Evolutionary conservation across 306 rosid genomes (phyloP).

Genomic region (Cercis canadensis): DNA sequence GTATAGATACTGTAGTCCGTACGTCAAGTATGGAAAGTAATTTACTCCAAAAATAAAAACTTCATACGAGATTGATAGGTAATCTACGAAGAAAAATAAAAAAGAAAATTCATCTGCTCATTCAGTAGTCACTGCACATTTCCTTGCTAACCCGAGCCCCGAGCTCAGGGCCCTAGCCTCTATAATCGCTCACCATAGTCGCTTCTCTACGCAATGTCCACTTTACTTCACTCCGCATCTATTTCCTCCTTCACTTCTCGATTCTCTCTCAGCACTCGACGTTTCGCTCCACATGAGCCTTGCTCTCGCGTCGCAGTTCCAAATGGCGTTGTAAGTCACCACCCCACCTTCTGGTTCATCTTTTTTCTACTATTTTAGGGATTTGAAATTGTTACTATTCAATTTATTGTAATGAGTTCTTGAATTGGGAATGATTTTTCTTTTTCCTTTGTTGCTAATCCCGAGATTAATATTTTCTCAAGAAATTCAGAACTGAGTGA

Average conservation of each 20-base stretch:
- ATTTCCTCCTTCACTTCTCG: neutral
- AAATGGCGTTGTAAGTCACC: conserved; percentile 2
- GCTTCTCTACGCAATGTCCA: conserved; percentile 1
- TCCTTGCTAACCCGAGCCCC: no score
- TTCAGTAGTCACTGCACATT: no score
- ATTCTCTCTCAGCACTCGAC: neutral
- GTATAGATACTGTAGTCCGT: no score
- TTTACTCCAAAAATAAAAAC: no score
- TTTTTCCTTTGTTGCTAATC: neutral
- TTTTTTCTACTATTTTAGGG: no score
- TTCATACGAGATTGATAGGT: no score
- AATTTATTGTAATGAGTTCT: neutral
- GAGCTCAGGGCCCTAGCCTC: neutral
- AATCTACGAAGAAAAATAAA: no score
- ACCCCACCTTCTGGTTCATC: neutral
- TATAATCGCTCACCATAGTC: neutral
- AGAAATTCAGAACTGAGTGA: no score
- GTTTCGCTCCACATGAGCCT: neutral
- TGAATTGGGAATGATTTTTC: neutral
- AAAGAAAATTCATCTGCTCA: no score
- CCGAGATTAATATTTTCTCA: neutral
- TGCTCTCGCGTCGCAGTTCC: neutral
- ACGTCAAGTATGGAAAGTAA: no score
- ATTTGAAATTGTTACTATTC: neutral
- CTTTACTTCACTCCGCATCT: conserved; percentile 11